A percentile compares a stretch with the other conserved stretches of the same genome.
Conservation (phyloP, 2,329 filamentous ascomycete genomes). For the Curvularia eragrostidis region DNA sequence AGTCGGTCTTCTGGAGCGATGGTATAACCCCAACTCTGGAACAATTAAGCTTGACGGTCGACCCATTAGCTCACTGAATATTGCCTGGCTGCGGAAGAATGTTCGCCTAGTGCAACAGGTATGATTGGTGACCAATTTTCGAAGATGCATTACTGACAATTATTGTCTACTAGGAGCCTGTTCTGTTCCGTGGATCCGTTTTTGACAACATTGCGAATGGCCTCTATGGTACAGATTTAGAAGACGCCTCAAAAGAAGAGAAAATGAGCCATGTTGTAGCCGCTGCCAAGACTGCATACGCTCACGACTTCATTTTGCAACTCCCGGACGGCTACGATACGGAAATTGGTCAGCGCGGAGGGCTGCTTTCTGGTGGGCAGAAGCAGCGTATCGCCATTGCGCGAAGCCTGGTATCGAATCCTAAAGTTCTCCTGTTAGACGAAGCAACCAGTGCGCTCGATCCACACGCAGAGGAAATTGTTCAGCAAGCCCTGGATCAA, state of each 20-base stretch:
- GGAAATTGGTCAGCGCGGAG: slow-evolving; percentile 89
- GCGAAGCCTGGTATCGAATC: slow-evolving; percentile 85
- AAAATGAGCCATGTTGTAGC: slow-evolving; percentile 75
- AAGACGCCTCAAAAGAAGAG: slow-evolving; percentile 69
- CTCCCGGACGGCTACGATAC: slow-evolving; percentile 91
- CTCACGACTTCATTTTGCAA: slow-evolving; percentile 83
- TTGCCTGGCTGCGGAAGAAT: slow-evolving; percentile 60
- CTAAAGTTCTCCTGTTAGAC: slow-evolving; percentile 88
- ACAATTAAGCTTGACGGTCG: slow-evolving; percentile 70
- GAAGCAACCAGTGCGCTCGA: slow-evolving; percentile 94
- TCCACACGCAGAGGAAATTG: slow-evolving; percentile 90
- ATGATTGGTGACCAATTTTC: neutral
- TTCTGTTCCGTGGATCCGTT: slow-evolving; percentile 87
- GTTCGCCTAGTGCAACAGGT: slow-evolving; percentile 67
- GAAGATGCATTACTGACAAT: neutral
- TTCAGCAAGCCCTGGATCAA: slow-evolving; percentile 87
- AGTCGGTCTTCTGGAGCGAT: slow-evolving; percentile 87
- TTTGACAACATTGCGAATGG: slow-evolving; percentile 87
- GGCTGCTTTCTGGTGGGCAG: slow-evolving; percentile 89
- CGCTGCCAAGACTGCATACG: slow-evolving; percentile 80
- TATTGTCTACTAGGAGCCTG: slow-evolving; percentile 85
- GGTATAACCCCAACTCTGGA: slow-evolving; percentile 83
- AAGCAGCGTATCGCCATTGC: slow-evolving; percentile 97
- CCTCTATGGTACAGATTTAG: slow-evolving; percentile 80
- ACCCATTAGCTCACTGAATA: slow-evolving; percentile 60